Base-by-base conservation (phyloP, 768 basidiomycete species). In the Panellus pusillus region DNA sequence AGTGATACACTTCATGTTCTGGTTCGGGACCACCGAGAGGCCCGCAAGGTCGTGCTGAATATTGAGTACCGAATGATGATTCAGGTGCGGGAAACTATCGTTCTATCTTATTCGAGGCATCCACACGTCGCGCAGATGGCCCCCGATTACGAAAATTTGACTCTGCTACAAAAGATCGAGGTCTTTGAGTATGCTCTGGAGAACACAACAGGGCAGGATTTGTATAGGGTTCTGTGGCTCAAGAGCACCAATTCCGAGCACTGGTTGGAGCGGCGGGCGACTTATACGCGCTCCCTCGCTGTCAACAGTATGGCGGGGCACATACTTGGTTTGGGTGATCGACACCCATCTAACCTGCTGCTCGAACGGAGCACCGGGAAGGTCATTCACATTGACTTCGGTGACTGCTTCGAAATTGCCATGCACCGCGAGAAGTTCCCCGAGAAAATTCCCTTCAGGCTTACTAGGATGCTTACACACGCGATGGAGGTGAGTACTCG, bases 241-340 rank as follows among this genome's bases (percentile, higher is more conserved):
- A 97, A 95, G 77, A 93, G 91, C 66, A 70, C 79, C 57, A 95
- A 92, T 66, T 99, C 97, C 2, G 97, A 98, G 63, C 93, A 97
- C 62, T 99, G 97, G 97, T 74, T 99, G 27, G 97, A 98, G 66
- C 83, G 97, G 18, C 85, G 97, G 42, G 92, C 94, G 15, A 95
- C 92, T 0, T 98, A 98, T 68, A 98, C 95, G 2, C 83, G 96
- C 31, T 96, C 93, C 15, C 82, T 99, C 27, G 96, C 93, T 5
- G 91, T 97, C 52, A 98, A 91, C 69, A 96, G 93, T 67, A 98
- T 98, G 95, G 93, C 97, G 58, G 97, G 97, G 8, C 93, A 99
- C 71, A 98, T 99, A 55, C 79, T 98, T 47, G 96, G 96, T 36
- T 75, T 99, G 11, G 96, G 96, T n/a, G 96, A 99, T 71, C 87